These are phyloP conservation scores for Tephrocybe sp. DNA, from an alignment of 768 basidiomycete species.

Conservation along the genomic window DNA sequence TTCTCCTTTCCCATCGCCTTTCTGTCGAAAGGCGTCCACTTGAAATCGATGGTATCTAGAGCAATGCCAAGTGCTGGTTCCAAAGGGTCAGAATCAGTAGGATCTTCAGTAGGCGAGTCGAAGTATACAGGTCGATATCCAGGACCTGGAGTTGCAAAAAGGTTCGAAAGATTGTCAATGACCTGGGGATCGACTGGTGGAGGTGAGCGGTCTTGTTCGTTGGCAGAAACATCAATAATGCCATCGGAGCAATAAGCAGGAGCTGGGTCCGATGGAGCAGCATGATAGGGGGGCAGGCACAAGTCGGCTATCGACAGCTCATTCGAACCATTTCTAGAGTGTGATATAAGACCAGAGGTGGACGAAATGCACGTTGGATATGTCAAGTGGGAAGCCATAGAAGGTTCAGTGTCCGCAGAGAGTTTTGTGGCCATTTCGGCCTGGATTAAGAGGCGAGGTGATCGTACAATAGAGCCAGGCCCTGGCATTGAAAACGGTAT, in stretches of 20 bases:
- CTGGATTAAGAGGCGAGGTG: not conserved
- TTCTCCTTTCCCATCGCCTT: conserved; percentile 14
- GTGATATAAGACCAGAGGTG: not conserved
- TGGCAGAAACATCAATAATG: conserved; percentile 12
- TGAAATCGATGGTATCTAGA: conserved; percentile 45
- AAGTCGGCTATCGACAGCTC: not conserved
- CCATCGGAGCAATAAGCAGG: conserved; percentile 20
- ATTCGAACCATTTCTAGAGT: not conserved
- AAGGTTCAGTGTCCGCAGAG: not conserved
- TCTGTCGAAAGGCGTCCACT: conserved; percentile 51
- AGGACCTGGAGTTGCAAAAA: conserved; percentile 52
- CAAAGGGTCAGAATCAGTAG: conserved; percentile 36
- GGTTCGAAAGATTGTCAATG: conserved; percentile 15
- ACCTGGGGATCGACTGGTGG: conserved; percentile 16
- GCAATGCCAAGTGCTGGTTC: conserved; percentile 34
- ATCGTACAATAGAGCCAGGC: conserved; percentile 7
- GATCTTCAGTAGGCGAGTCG: conserved; percentile 51
- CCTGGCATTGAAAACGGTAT: conserved; percentile 21
- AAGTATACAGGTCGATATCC: conserved; percentile 40
- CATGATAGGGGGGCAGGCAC: conserved; percentile 12
- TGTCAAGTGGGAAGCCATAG: not conserved
- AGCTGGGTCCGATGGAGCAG: conserved; percentile 12
- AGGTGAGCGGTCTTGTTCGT: conserved; percentile 13
- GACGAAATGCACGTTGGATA: not conserved
- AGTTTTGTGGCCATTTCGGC: too few species aligned